Evolutionary conservation across 2,329 filamentous ascomycete genomes (phyloP).

Genomic region (Aureobasidium sp.): DNA sequence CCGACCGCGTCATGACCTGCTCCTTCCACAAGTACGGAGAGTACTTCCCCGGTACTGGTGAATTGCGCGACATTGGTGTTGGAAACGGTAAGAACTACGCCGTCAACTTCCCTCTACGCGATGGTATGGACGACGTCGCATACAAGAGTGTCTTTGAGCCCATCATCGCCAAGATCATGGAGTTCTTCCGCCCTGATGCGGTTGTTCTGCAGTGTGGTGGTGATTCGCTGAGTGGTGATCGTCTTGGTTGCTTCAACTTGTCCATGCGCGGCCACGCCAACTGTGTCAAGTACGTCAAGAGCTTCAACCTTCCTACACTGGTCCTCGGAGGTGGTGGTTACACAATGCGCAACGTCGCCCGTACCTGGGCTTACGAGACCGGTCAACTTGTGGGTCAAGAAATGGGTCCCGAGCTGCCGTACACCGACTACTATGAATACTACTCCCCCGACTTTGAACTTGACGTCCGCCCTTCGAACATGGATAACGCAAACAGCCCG

Average conservation of each 20-base stretch:
- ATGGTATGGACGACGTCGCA: slow-evolving; percentile 59
- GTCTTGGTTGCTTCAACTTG: slow-evolving; percentile 62
- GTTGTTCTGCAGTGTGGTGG: slow-evolving; percentile 64
- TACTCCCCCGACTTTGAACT: slow-evolving; percentile 65
- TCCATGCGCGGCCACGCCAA: slow-evolving; percentile 66
- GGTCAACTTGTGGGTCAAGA: slow-evolving; percentile 78
- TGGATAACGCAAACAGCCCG: slow-evolving; percentile 63
- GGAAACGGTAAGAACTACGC: slow-evolving; percentile 61
- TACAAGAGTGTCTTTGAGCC: slow-evolving; percentile 65
- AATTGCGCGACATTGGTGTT: slow-evolving; percentile 61
- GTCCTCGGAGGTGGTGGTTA: slow-evolving; percentile 63
- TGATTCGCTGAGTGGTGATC: slow-evolving; percentile 60
- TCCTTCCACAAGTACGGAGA: slow-evolving; percentile 69
- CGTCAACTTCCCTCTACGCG: slow-evolving; percentile 62
- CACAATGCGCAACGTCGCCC: slow-evolving; percentile 59
- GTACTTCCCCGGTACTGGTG: slow-evolving; percentile 64
- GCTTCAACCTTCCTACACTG: slow-evolving; percentile 58
- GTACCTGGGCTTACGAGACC: slow-evolving; percentile 60
- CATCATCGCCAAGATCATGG: slow-evolving; percentile 61
- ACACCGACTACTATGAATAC: slow-evolving; percentile 92
- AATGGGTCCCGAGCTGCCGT: slow-evolving; percentile 77
- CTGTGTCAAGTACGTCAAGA: slow-evolving; percentile 63
- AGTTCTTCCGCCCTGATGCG: slow-evolving; percentile 60
- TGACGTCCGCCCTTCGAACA: slow-evolving; percentile 62
- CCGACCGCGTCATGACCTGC: slow-evolving; percentile 63